Evolutionary conservation across 768 basidiomycete genomes (phyloP).

Genomic region (Suillus clintonianus): DNA sequence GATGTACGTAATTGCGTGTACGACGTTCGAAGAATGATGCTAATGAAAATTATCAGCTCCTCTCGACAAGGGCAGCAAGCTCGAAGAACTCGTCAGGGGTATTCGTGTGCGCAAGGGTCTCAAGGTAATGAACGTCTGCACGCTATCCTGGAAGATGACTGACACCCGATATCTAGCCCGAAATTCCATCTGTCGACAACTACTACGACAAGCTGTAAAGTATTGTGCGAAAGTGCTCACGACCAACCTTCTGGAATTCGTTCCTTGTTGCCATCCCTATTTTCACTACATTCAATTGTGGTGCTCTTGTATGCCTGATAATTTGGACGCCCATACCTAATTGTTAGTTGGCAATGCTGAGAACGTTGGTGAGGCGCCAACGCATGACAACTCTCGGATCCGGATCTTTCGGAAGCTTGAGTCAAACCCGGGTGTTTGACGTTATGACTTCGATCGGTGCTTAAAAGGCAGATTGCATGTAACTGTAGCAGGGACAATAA

Average conservation of each 20-base stretch:
- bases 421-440: background rate
- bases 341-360: background rate
- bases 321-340: background rate
- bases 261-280: slow-evolving; percentile 21
- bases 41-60: slow-evolving; percentile 48
- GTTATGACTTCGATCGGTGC: background rate
- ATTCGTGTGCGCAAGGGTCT: slow-evolving; percentile 96
- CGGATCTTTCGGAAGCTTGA: background rate
- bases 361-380: background rate
- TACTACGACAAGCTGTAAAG: slow-evolving; percentile 93
- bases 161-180: slow-evolving; percentile 55
- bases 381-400: background rate
- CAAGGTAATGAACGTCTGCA: slow-evolving; percentile 53
- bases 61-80: slow-evolving; percentile 88
- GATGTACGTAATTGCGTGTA: slow-evolving; percentile 52
- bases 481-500: background rate
- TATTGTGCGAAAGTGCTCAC: slow-evolving; percentile 6
- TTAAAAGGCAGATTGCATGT: background rate
- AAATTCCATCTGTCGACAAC: slow-evolving; percentile 82
- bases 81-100: slow-evolving; percentile 77
- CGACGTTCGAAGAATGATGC: background rate
- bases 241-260: slow-evolving; percentile 8
- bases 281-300: slow-evolving; percentile 10
- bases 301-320: slow-evolving; percentile 11
- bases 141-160: background rate